Base-by-base conservation (phyloP, 192 early-diverging fungal genomes). In the Mortierella alpina region DNA sequence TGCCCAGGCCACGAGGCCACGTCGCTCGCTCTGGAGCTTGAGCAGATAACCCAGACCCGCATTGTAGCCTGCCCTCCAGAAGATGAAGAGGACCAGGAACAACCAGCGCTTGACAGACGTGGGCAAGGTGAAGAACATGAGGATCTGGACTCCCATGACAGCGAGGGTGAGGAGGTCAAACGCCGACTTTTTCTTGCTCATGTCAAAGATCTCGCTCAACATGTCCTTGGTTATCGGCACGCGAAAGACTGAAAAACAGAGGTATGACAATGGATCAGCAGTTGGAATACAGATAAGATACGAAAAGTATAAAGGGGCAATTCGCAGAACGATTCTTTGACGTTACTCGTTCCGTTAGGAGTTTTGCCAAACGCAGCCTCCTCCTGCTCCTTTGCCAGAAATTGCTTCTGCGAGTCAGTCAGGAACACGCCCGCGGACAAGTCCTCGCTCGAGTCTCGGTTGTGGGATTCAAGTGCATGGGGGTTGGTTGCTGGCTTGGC, bases 1-100 rank as follows among this genome's bases (percentile, higher is more conserved):
- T 9, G 91, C 92, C 82, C 88, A 88, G 7, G 87, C 83, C 11
- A 97, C 92, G 40, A 98, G 76, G 14, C 88, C 88, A 17, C 89
- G 86, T 58, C 87, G 86, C 56, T 93, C 91, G 79, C 93, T 95
- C 84, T 96, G 95, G 60, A 85, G 82, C 68, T 92, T 93, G 53
- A 98, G 84, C 17, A 97, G 79, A 62, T 89, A 86, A 14, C 97
- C 97, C 7, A 98, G 80, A n/a, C 94, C 95, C 7, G 86, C 86
- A 79, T 97, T 96, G 85, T 97, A 97, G 63, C 89, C 88, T 41
- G 90, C 71, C 62, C 97, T 90, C 96, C 96, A 98, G 71, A 94
- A 94, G 9, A 92, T 60, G 82, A 97, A 97, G 15, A 95, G 73
- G 7, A 86, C 74, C 62, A 97, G 55, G 76, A 95, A 94, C 41